A percentile compares a stretch with the other conserved stretches of the same genome.
Conservation (phyloP, 192 early-diverging fungal species). For the Glomus cerebriforme region DNA sequence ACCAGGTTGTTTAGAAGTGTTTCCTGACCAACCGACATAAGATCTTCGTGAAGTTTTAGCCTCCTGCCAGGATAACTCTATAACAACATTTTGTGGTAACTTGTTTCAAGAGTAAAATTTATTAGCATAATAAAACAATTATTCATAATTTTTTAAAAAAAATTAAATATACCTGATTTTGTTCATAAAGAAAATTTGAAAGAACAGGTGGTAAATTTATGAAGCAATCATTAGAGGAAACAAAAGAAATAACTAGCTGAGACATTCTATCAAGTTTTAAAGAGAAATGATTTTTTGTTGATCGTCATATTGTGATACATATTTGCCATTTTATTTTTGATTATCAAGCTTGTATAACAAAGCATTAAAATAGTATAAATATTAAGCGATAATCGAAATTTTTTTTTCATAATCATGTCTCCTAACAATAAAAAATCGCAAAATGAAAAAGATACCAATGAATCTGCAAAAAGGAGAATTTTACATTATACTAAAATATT, state of each 20-base stretch:
- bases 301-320: no score
- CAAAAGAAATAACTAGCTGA: neutral
- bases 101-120: neutral
- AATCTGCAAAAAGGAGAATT: neutral
- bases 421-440: neutral
- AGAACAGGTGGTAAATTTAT: neutral
- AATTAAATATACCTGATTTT: constrained; percentile 1
- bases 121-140: constrained; percentile 5
- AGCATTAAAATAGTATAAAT: no score
- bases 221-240: neutral
- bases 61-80: constrained; percentile 56
- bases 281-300: no score
- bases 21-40: constrained; percentile 71
- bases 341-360: no score
- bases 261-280: no score
- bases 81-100: constrained; percentile 63
- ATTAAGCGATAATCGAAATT: no score
- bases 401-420: neutral
- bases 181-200: neutral
- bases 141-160: neutral
- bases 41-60: constrained; percentile 39
- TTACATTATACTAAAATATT: neutral
- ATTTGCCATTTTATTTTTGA: no score
- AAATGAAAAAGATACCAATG: neutral
- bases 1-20: neutral